These are phyloP conservation scores for Penicillium sp. DNA, from an alignment of 2,329 filamentous ascomycete species.

Conservation along the genomic window DNA sequence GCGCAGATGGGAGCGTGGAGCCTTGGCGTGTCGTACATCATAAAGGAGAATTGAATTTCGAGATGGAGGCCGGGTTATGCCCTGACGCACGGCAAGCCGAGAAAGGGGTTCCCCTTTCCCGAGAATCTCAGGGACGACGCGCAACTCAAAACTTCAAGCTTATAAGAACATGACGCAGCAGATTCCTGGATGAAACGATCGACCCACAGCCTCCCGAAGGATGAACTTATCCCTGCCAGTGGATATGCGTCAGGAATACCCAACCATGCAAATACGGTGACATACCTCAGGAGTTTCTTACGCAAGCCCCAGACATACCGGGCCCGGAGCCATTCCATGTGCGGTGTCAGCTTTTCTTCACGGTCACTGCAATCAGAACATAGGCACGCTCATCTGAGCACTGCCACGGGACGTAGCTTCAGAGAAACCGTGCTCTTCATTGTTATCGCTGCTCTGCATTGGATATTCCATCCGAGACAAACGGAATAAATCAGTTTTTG, in stretches of 20 bases:
- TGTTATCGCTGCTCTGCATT: no score
- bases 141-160: neutral
- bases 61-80: neutral
- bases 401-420: neutral
- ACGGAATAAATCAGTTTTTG: no score
- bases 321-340: neutral
- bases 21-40: neutral
- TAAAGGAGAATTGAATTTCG: neutral
- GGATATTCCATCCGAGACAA: no score
- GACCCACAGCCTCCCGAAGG: neutral
- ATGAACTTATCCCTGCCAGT: neutral
- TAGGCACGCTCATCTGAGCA: neutral
- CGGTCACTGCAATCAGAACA: neutral
- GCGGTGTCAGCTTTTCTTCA: neutral
- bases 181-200: slow-evolving; percentile 2
- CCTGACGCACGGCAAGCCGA: neutral
- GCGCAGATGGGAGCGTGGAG: neutral
- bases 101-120: neutral
- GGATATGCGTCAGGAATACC: neutral
- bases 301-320: neutral
- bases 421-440: neutral
- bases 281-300: neutral
- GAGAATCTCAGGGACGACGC: neutral
- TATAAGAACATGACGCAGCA: neutral
- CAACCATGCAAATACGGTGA: neutral